phyloP scores from a whole-genome alignment of 257 asterid genomes.

The Penstemon eatonii region DNA sequence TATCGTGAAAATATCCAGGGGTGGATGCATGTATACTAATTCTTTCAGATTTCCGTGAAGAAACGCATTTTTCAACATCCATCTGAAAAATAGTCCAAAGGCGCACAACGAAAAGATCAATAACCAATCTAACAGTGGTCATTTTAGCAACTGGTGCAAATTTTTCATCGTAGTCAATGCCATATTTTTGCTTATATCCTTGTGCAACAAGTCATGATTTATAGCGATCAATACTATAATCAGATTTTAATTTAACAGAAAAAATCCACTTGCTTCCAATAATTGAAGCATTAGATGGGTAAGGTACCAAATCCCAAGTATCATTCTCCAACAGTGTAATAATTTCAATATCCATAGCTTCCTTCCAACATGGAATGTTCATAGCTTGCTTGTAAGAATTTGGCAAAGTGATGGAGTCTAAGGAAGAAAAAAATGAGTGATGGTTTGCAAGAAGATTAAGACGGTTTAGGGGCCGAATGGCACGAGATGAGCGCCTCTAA shows the following conservation, averaged over 20 bases:
- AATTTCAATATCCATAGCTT: not conserved
- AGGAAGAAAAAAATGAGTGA: not conserved
- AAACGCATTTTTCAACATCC: slow-evolving; percentile 12
- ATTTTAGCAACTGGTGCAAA: slow-evolving; percentile 4
- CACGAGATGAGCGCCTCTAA: not conserved
- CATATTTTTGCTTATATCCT: slow-evolving; percentile 10
- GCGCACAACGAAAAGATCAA: not conserved
- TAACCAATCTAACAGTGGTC: not conserved
- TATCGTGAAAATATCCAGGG: not conserved
- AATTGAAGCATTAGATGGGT: not conserved
- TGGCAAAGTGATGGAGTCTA: not conserved
- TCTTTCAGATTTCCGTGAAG: not conserved
- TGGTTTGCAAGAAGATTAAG: not conserved
- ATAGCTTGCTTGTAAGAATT: not conserved
- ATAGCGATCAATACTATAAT: slow-evolving; percentile 7
- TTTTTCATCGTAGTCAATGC: slow-evolving; percentile 13
- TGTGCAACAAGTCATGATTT: not conserved
- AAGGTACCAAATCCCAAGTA: slow-evolving; percentile 5
- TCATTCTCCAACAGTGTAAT: not conserved
- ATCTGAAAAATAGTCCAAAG: not conserved
- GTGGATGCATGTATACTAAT: not conserved
- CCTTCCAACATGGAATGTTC: not conserved
- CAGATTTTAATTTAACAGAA: not conserved
- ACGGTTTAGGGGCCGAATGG: not conserved
- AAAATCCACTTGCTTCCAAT: slow-evolving; percentile 14